Percentiles rank a stretch among this genome's conserved stretches.
Evolutionary conservation across 208 protist genomes (phyloP).

Genomic region (Trypanosoma brucei): DNA sequence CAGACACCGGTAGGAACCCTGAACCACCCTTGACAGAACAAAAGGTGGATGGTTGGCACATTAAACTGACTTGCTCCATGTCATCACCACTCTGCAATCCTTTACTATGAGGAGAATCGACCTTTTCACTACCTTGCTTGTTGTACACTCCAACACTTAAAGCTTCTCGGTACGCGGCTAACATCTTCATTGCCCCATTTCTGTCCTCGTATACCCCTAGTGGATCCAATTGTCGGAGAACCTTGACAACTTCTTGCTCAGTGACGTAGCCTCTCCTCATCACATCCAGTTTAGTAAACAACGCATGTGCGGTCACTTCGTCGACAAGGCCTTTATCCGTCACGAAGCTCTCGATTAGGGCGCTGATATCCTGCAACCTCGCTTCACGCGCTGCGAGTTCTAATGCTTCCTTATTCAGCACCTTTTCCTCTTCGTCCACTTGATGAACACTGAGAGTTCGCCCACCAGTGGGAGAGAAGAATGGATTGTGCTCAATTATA

Average conservation of each 20-base stretch:
- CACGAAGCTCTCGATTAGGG: conserved; percentile 31
- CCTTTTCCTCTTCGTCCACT: not conserved
- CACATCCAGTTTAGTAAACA: conserved; percentile 32
- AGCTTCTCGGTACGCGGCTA: conserved; percentile 3
- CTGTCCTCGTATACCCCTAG: conserved; percentile 36
- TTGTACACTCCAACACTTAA: not conserved
- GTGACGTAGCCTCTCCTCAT: conserved; percentile 20
- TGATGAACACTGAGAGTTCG: conserved; percentile 8
- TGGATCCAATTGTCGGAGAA: conserved; percentile 30
- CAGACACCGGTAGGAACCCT: not conserved
- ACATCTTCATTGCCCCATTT: conserved; percentile 24
- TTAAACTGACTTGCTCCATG: no score
- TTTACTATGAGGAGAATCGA: no score
- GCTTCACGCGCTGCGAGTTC: no score
- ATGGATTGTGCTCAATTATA: conserved; percentile 4
- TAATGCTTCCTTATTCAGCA: not conserved
- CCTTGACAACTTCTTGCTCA: conserved; percentile 7
- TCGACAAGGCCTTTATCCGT: conserved; percentile 33
- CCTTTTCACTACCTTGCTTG: no score
- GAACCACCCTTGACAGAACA: no score
- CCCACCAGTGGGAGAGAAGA: conserved; percentile 18
- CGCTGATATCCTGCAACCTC: not conserved
- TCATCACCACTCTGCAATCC: no score
- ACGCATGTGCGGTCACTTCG: conserved; percentile 25
- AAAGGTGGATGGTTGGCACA: no score